A percentile compares a stretch with the other conserved stretches of the same genome.
These are phyloP conservation scores for Cytidiella melzeri DNA, from an alignment of 768 basidiomycete genomes.

Conservation along the genomic window DNA sequence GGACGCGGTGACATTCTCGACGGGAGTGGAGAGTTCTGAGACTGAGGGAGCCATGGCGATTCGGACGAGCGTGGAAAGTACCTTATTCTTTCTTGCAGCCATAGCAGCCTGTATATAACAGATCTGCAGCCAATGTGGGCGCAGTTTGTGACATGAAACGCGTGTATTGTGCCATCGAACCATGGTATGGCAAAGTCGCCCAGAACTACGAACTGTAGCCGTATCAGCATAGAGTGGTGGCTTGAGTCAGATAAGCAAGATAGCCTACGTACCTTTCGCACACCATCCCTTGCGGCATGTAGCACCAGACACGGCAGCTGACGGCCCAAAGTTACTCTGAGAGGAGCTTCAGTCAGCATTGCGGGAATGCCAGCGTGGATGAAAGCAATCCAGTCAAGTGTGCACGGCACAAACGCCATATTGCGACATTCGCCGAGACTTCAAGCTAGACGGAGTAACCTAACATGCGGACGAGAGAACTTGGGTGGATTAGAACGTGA, in stretches of 20 bases:
- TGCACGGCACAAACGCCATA: slow-evolving; percentile 1
- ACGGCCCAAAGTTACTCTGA: background rate
- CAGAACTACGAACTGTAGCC: too few species aligned
- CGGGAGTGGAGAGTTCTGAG: slow-evolving; percentile 2
- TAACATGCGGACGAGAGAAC: too few species aligned
- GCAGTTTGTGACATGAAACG: background rate
- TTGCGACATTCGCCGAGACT: slow-evolving; percentile 3
- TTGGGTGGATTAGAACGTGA: too few species aligned
- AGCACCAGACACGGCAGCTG: background rate
- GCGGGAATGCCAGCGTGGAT: background rate
- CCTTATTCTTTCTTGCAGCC: too few species aligned
- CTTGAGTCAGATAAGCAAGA: background rate
- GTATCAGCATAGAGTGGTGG: background rate
- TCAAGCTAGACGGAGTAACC: too few species aligned
- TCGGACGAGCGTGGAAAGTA: background rate
- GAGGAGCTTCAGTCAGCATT: background rate
- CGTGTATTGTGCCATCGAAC: background rate
- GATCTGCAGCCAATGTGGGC: background rate
- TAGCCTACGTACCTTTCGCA: background rate
- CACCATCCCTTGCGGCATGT: background rate
- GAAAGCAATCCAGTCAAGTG: background rate
- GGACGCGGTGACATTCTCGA: slow-evolving; percentile 1
- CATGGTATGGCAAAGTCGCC: background rate
- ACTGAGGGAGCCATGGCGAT: slow-evolving; percentile 3
- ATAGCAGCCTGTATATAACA: background rate